A percentile compares a stretch with the other conserved stretches of the same genome.
Conservation (phyloP, 768 basidiomycete genomes). For the Pleurotus ostreatus region DNA sequence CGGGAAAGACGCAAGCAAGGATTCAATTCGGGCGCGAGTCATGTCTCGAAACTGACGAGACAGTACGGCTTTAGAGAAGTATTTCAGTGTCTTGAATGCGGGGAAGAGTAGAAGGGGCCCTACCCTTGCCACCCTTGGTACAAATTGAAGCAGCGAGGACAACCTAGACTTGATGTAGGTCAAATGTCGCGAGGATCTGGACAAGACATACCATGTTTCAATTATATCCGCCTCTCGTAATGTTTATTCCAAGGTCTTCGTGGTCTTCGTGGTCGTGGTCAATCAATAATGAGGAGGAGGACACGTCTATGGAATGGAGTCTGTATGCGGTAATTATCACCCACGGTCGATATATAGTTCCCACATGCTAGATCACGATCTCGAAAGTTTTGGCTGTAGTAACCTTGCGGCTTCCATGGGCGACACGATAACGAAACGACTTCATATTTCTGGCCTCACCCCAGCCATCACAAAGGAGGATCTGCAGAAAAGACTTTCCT, state of each 20-base stretch:
- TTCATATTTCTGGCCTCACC: slow-evolving; percentile 71
- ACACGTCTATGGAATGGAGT: background rate
- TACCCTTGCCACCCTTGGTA: slow-evolving; percentile 91
- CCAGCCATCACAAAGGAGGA: slow-evolving; percentile 56
- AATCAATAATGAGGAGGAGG: background rate
- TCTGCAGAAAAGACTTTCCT: slow-evolving; percentile 51
- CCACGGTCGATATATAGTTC: background rate
- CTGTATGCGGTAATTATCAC: background rate
- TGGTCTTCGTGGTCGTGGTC: background rate
- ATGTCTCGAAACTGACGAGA: slow-evolving; percentile 96
- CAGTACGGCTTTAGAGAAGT: slow-evolving; percentile 58
- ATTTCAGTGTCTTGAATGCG: background rate
- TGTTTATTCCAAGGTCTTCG: background rate
- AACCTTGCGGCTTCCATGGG: background rate
- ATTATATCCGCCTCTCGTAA: no score
- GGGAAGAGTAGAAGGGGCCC: slow-evolving; percentile 17
- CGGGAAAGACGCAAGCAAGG: slow-evolving; percentile 93
- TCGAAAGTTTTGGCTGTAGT: no score
- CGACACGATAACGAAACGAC: slow-evolving; percentile 3
- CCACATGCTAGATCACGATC: background rate
- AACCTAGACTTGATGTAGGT: slow-evolving; percentile 45
- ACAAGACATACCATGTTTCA: no score
- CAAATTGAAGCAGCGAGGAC: slow-evolving; percentile 94
- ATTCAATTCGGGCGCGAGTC: slow-evolving; percentile 89
- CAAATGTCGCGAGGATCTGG: background rate